A percentile compares a stretch with the other conserved stretches of the same genome.
phyloP scores from a whole-genome alignment of 2,329 filamentous ascomycete genomes.

The Talaromyces sp. region DNA sequence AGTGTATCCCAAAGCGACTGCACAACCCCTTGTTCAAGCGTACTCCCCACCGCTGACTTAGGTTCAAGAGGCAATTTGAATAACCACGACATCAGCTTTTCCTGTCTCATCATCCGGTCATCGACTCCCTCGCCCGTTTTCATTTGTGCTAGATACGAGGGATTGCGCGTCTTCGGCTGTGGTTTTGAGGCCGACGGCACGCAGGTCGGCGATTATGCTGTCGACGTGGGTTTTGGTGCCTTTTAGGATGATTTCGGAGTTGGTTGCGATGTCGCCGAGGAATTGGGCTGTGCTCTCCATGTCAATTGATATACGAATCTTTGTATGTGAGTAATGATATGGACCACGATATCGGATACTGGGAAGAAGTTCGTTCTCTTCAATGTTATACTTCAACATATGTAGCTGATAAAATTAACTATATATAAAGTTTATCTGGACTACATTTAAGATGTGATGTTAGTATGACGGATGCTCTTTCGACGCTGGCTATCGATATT shows the following conservation, averaged over 20 bases:
- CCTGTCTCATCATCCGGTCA: conserved; percentile 7
- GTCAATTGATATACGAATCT: background rate
- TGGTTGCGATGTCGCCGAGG: background rate
- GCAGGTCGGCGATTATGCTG: background rate
- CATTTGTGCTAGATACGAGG: background rate
- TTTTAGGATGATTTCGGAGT: background rate
- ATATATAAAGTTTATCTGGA: background rate
- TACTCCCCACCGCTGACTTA: background rate
- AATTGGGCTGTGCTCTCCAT: background rate
- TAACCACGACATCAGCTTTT: conserved; percentile 6
- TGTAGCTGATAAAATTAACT: background rate
- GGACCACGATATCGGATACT: background rate
- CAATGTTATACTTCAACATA: no score
- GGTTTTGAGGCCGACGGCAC: background rate
- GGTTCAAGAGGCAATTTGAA: background rate
- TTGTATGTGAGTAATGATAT: background rate
- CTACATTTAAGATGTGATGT: background rate
- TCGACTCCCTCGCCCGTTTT: background rate
- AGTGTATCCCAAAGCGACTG: conserved; percentile 3
- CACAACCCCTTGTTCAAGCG: background rate
- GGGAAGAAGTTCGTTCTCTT: background rate
- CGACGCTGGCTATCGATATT: no score
- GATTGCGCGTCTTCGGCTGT: background rate
- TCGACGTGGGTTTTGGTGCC: background rate
- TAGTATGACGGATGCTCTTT: background rate